Percentiles rank a stretch among this genome's conserved stretches.
Evolutionary conservation across 139 green algal genomes (phyloP).

Genomic region (Chlamydomonas incerta): DNA sequence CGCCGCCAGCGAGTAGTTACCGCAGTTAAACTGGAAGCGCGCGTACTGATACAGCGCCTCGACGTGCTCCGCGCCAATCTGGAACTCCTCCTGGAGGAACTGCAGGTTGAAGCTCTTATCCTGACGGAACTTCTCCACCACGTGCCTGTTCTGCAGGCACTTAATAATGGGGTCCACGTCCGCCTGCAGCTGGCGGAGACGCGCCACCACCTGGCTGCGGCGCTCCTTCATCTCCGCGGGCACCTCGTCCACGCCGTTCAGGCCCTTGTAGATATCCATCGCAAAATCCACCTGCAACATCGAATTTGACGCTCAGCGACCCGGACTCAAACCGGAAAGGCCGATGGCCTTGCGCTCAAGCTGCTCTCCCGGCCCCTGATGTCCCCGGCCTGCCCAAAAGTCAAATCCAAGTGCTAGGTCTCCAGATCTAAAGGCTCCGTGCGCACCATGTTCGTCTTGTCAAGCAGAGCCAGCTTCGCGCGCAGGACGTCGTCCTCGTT

Average conservation of each 20-base stretch:
- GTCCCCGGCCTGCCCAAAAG: no score
- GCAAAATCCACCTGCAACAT: conserved; percentile 80
- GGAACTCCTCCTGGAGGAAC: conserved; percentile 85
- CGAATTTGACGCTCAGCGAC: no score
- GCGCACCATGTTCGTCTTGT: conserved; percentile 98
- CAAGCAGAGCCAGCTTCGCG: conserved; percentile 95
- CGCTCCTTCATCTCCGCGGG: conserved; percentile 71
- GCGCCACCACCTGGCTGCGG: conserved; percentile 72
- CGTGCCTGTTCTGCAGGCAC: conserved; percentile 89
- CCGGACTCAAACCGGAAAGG: no score
- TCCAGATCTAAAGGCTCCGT: no score
- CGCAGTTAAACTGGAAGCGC: conserved; percentile 99
- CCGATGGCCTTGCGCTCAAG: no score
- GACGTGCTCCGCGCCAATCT: conserved; percentile 91
- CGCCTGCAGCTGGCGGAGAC: conserved; percentile 78
- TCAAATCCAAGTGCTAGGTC: no score
- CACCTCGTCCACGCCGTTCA: conserved; percentile 74
- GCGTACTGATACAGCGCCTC: conserved; percentile 98
- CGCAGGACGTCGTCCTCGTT: conserved; percentile 87
- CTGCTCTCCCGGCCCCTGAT: no score
- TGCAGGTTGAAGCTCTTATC: conserved; percentile 96
- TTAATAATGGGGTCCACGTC: conserved; percentile 89
- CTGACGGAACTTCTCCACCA: conserved; percentile 89
- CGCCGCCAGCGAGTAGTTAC: conserved; percentile 92
- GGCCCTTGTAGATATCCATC: conserved; percentile 95